These are phyloP conservation scores for Capsicum chinense DNA, from an alignment of 257 asterid genomes.

Conservation along the genomic window DNA sequence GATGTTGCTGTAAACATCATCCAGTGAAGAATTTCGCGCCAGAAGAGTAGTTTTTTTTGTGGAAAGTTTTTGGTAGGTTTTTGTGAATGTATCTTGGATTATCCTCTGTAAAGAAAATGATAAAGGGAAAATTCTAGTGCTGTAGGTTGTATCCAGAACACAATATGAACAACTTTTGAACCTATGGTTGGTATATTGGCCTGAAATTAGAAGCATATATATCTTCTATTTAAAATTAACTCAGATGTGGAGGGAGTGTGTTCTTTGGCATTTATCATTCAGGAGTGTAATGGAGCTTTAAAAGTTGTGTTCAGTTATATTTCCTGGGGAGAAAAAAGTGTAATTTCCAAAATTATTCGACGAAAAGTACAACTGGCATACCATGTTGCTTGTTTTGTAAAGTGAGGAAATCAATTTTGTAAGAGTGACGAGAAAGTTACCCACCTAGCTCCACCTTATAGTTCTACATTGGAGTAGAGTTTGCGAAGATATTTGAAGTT, in stretches of 20 bases:
- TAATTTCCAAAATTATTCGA: too few species aligned
- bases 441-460: background rate
- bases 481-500: background rate
- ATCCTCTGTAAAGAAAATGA: constrained; percentile 2
- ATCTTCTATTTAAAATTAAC: background rate
- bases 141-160: background rate
- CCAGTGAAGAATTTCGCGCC: background rate
- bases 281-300: background rate
- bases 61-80: background rate
- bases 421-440: too few species aligned
- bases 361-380: too few species aligned
- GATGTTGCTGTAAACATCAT: constrained; percentile 21
- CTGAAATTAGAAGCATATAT: too few species aligned
- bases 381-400: background rate
- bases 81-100: background rate
- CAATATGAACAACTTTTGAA: background rate
- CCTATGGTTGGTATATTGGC: background rate
- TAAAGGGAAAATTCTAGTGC: background rate
- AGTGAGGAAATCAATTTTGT: background rate
- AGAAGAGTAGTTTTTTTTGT: background rate
- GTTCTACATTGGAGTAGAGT: background rate
- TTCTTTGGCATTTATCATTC: background rate
- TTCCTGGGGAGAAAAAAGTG: background rate
- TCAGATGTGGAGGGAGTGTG: background rate
- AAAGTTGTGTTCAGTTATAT: background rate